Evolutionary conservation across 75 land plant species (phyloP).

Genomic region (Cryptomeria japonica): DNA sequence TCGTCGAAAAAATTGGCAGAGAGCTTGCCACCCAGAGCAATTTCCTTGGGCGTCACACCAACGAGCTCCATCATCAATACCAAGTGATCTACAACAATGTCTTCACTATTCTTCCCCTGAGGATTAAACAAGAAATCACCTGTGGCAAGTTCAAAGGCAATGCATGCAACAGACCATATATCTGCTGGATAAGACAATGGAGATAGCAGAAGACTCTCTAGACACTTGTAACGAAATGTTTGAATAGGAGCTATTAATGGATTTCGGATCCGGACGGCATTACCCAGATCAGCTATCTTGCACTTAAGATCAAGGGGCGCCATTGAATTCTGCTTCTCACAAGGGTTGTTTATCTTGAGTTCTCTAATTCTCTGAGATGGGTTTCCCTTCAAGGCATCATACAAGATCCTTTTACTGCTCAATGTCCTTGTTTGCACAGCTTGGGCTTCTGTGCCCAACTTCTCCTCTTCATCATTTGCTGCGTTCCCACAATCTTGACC

Average conservation of each 20-base stretch:
- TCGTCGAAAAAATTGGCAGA: slow-evolving; percentile 71
- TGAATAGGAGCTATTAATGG: slow-evolving; percentile 80
- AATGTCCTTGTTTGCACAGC: neutral
- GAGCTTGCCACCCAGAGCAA: slow-evolving; percentile 67
- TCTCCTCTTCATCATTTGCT: slow-evolving; percentile 9
- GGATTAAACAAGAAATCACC: slow-evolving; percentile 59
- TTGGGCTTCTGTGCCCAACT: neutral
- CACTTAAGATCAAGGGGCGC: slow-evolving; percentile 24
- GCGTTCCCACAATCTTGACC: slow-evolving; percentile 30
- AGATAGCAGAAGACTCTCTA: slow-evolving; percentile 76
- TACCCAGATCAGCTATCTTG: slow-evolving; percentile 85
- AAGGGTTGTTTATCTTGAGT: too few relatives aligned
- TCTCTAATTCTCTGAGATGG: too few relatives aligned
- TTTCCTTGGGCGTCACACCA: slow-evolving; percentile 74
- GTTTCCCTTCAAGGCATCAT: too few relatives aligned
- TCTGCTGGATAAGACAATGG: slow-evolving; percentile 84
- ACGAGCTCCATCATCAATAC: slow-evolving; percentile 85
- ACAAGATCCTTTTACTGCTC: too few relatives aligned
- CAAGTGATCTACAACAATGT: slow-evolving; percentile 53
- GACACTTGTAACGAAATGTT: slow-evolving; percentile 83
- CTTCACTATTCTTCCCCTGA: slow-evolving; percentile 18
- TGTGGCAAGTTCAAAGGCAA: too few relatives aligned
- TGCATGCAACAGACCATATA: slow-evolving; percentile 74
- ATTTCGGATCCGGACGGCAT: slow-evolving; percentile 27
- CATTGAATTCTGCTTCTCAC: too few relatives aligned